Base-by-base conservation (phyloP, 2,329 filamentous ascomycete species). In the Huntiella moniliformis region DNA sequence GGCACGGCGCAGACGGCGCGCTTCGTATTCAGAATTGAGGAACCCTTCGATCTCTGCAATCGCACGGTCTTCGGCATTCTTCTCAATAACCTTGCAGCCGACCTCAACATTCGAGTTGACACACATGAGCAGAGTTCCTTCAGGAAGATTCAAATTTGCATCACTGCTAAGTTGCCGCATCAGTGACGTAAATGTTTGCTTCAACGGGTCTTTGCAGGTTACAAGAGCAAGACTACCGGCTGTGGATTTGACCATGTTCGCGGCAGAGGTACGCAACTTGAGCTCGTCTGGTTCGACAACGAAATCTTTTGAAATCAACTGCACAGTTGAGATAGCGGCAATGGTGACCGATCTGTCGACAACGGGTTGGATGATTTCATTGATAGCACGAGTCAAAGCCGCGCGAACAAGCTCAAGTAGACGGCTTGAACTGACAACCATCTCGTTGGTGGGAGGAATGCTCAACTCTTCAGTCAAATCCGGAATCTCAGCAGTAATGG, bases 341-440 rank as follows among this genome's bases (percentile, higher is more conserved):
- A 98, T 98, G 0, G 92, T 96, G 35, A 98, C 88, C 2, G 91
- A 98, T 46, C 91, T 76, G 60, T 98, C 92, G 11, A 98, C 92
- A 1, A 98, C 91, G 17, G 91, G 92, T 45, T 88, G 85, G 50
- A 98, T 96, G 47, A 98, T 98, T 57, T 98, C 92, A 50, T 85
- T 80, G 37, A 98, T 79, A 31, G 92, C 88, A 50, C 86, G 81
- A 40, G 84, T 85, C 45, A 95, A 81, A 34, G 92, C 87, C 40
- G 72, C 79, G 52, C 82, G 76, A 47, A 96, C 85, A 54, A 96
- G 93, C 54, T 78, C 73, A 51, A 77, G 73, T 41, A 80, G 61
- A 10, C 82, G 74, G 44, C 68, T 65, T 50, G 79, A 68, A 60
- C 77, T 79, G 52, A 91, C 71, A 54, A 91, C 74, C 70, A 84